phyloP scores from a whole-genome alignment of 108 stramenopile genomes.

The Seminavis robusta region DNA sequence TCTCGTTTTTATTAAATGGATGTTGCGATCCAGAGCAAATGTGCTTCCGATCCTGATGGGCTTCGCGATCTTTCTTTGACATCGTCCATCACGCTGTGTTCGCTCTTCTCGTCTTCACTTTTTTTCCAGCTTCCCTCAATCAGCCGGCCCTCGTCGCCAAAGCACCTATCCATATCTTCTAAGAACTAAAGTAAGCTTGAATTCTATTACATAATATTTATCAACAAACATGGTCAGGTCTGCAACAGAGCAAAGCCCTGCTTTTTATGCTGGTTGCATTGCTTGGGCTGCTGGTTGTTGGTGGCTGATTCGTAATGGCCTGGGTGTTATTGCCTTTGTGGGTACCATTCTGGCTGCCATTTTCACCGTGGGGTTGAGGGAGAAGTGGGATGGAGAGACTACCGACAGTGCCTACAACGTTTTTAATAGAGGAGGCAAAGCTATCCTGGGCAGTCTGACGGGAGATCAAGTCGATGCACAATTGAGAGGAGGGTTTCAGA shows the following conservation, averaged over 20 bases:
- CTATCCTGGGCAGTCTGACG: constrained; percentile 27
- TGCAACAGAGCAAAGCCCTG: constrained; percentile 16
- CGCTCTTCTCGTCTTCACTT: too few relatives aligned
- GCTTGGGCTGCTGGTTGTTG: neutral
- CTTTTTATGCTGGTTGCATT: constrained; percentile 4
- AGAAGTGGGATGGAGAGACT: constrained; percentile 26
- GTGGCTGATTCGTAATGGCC: constrained; percentile 3
- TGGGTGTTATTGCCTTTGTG: constrained; percentile 29
- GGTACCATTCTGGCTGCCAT: constrained; percentile 16
- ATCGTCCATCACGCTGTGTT: too few relatives aligned
- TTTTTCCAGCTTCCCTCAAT: too few relatives aligned
- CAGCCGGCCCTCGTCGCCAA: too few relatives aligned
- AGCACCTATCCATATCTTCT: too few relatives aligned
- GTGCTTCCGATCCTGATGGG: too few relatives aligned
- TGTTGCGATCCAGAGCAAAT: too few relatives aligned
- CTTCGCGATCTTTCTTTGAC: too few relatives aligned
- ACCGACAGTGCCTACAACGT: constrained; percentile 36
- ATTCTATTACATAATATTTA: too few relatives aligned
- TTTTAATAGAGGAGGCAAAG: constrained; percentile 23
- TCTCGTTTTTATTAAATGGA: too few relatives aligned
- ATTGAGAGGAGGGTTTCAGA: constrained; percentile 14
- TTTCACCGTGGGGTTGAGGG: constrained; percentile 24
- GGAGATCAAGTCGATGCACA: constrained; percentile 27
- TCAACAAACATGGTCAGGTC: constrained; percentile 25
- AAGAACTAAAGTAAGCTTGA: too few relatives aligned